Base-by-base conservation (phyloP, 441 rosid genomes). In the Pelargonium citronellum region DNA sequence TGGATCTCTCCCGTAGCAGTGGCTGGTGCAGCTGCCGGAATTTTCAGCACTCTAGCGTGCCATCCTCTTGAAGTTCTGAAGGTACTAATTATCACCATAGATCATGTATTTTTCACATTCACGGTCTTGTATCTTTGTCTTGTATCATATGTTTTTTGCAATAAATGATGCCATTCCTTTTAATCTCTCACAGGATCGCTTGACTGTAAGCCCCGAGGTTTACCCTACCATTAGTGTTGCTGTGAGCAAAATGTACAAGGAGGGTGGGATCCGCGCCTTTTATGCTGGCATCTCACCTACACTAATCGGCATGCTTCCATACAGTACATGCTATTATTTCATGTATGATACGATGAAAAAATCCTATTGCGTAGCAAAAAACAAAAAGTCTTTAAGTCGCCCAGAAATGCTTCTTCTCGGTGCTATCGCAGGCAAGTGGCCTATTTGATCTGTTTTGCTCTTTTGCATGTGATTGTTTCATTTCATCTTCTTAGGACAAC, bases 1-100 rank as follows among this genome's bases (percentile, higher is more conserved):
- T 95, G 98, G 97, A 80, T 92, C 73, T 92, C 98, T 74, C 97
- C 97, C n/a, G 82, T 85, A 79, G 97, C 96, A 24, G 89, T 89
- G 46, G 99, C 86, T 69, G 99, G 96, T 83, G 99, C 98, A 61
- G 91, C 98, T 78, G 99, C 98, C 64, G 99, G 98, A 70, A 69
- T 95, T 79, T 83, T 81, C 41, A 82, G 97, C 81, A 92, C 98
- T 3, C 95, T 95, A 67, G 97, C 78, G 2, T 92, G 99, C 71
- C 99, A 95, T 83, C 98, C 99, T 73, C 97, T 92, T 39, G 98
- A 95, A 86, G 99, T 95, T 74, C 79, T 95, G 74, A 95, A 95
- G 98, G 98, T 92, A 81, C 39, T 5, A 34, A 34, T 67, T 63
- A 7, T 9, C 19, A 12, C 37, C 0, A 20, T 34, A 67, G 64